Evolutionary conservation across 2,329 filamentous ascomycete genomes (phyloP).

Genomic region (Aspergillus eucalypticola): DNA sequence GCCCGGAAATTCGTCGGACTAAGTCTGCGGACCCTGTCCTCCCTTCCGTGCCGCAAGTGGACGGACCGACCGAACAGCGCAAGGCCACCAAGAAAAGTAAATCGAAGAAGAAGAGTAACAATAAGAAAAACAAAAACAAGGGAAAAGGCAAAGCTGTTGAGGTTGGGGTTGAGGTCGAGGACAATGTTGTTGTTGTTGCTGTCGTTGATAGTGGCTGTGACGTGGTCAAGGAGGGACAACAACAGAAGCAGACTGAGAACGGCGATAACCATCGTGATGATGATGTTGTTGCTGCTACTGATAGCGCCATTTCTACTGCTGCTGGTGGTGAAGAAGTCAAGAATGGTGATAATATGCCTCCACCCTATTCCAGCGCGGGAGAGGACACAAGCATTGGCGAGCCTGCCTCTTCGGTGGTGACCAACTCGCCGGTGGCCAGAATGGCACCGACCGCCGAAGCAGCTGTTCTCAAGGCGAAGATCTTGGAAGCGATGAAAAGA

Average conservation of each 20-base stretch:
- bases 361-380: background rate
- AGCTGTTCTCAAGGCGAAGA: background rate
- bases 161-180: background rate
- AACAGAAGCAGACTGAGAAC: background rate
- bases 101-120: conserved; percentile 9
- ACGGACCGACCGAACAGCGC: conserved; percentile 8
- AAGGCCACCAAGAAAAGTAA: conserved; percentile 13
- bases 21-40: conserved; percentile 5
- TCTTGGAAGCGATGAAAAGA: background rate
- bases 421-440: too few relatives aligned
- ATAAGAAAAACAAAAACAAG: conserved; percentile 2
- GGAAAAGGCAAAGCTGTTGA: background rate
- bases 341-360: background rate
- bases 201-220: background rate
- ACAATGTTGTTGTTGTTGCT: background rate
- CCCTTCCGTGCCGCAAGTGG: conserved; percentile 9
- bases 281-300: background rate
- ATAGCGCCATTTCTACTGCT: too few relatives aligned
- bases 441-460: background rate
- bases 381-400: too few relatives aligned
- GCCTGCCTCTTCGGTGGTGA: too few relatives aligned
- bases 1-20: background rate
- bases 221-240: background rate
- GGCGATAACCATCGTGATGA: background rate
- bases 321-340: background rate